Conservation (phyloP, 257 asterid species). For the Nicotiana noctiflora region DNA sequence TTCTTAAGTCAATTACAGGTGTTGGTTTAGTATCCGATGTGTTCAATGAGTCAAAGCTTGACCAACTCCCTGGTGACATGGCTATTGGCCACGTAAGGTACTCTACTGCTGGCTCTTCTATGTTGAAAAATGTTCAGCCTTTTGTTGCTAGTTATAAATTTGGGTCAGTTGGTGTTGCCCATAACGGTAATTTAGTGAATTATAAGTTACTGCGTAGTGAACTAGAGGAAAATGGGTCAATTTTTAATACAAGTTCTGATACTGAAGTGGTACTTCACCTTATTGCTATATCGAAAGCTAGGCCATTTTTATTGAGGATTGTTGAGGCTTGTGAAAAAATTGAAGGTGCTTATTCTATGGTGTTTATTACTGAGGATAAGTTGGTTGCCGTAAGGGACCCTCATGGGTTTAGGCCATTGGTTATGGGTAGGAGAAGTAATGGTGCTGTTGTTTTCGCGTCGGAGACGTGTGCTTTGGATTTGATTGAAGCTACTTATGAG, state of each 20-base stretch:
- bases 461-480: conserved; percentile 43
- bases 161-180: too few species aligned
- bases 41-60: conserved; percentile 61
- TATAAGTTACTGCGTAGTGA: too few species aligned
- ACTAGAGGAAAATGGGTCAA: conserved; percentile 79
- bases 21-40: conserved; percentile 86
- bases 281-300: conserved; percentile 24
- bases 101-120: too few species aligned
- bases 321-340: conserved; percentile 85
- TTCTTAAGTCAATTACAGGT: conserved; percentile 74
- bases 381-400: conserved; percentile 46
- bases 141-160: too few species aligned
- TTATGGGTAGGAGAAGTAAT: conserved; percentile 49
- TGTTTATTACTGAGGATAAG: conserved; percentile 42
- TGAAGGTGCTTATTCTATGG: too few species aligned
- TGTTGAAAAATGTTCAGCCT: too few species aligned
- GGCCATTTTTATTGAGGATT: conserved; percentile 73
- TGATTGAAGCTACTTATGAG: conserved; percentile 72
- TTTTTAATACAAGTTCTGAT: conserved; percentile 78
- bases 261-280: conserved; percentile 76
- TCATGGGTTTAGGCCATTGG: too few species aligned
- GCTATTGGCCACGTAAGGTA: too few species aligned
- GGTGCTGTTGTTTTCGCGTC: conserved; percentile 44
- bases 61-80: too few species aligned
- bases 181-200: too few species aligned